Evolutionary conservation across 148 eudicot genomes (phyloP), one percentile per base, ranked within the genome.

Genomic region (Amaranthus cruentus): DNA sequence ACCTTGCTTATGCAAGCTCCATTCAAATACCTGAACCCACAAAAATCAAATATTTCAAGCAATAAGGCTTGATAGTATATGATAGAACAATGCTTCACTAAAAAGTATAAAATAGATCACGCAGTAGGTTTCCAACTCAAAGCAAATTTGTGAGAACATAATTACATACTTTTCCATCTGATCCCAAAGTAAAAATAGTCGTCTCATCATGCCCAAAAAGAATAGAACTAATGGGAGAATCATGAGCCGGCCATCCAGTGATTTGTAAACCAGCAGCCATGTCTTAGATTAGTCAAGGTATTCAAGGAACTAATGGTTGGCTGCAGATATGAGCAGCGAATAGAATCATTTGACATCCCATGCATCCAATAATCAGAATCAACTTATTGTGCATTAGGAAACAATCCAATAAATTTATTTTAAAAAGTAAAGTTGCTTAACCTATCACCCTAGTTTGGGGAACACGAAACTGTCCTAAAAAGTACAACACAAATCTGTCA

Each of bases 161-260:
- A 72, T 51, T 65, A 87, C 91, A 84, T 82, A 76, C 98, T 91
- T 91, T 94, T 72, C 98, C 98, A 77, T 94, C 98, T 53, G 81
- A 80, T 54, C 93, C 96, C 87, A 91, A 86, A 78, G 88, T 91
- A 81, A 91, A 94, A 73, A 94, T 94, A 81, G 97, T 91, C 0
- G 98, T 94, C 82, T 91, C 96, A 56, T 94, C 97, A 64, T 88
- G 96, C 77, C 98, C 98, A 72, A 94, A 94, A 66, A 84, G 89
- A 83, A 94, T 83, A 21, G 96, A 89, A 74, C 88, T 85, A 54
- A 94, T 91, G 60, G 97, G 87, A 71, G 91, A 85, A 84, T 94
- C 98, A 79, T 91, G 98, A 73, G 98, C 98, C 55, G 97, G 98
- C 98, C 97, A 94, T 72, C 98, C 97, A 64, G 97, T 94, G 59